Evolutionary conservation across 2,329 filamentous ascomycete species (phyloP).

Genomic region (Trichophyton benhamiae): DNA sequence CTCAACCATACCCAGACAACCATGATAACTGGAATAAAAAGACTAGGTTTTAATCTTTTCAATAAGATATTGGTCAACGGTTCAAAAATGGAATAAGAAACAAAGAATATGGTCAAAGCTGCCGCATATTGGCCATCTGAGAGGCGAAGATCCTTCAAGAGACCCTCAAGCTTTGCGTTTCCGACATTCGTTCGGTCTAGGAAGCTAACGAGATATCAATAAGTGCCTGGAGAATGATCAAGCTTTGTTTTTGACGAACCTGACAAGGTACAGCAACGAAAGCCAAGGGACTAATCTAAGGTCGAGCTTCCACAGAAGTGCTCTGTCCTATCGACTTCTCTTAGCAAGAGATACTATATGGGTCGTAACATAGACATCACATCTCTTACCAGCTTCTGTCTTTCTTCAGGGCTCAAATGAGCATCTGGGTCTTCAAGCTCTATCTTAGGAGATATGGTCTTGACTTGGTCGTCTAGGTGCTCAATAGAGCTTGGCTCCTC

Average conservation of each 20-base stretch:
- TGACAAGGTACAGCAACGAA: conserved; percentile 33
- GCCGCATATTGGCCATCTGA: conserved; percentile 25
- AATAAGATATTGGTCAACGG: conserved; percentile 34
- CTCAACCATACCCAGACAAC: conserved; percentile 19
- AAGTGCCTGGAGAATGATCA: not conserved
- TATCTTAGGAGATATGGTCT: not conserved
- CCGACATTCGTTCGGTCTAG: conserved; percentile 27
- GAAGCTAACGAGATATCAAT: not conserved
- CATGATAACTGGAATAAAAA: conserved; percentile 43
- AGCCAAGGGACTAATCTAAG: conserved; percentile 37
- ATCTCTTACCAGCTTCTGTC: conserved; percentile 42
- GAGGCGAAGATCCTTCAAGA: conserved; percentile 19
- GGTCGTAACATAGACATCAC: not conserved
- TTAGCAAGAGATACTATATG: not conserved
- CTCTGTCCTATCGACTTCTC: conserved; percentile 26
- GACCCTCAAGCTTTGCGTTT: conserved; percentile 26
- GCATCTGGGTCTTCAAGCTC: conserved; percentile 1
- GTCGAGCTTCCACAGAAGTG: conserved; percentile 35
- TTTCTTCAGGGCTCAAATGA: conserved; percentile 41
- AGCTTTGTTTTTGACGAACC: conserved; percentile 1
- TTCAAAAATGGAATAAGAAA: conserved; percentile 30
- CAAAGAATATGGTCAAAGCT: conserved; percentile 31
- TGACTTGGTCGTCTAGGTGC: not conserved
- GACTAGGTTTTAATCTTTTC: conserved; percentile 37
- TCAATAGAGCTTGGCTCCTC: not conserved